Evolutionary conservation across 2,329 filamentous ascomycete genomes (phyloP), one percentile per base, ranked within the genome.

Genomic region (Dryadomyces quercus-mongolicae): DNA sequence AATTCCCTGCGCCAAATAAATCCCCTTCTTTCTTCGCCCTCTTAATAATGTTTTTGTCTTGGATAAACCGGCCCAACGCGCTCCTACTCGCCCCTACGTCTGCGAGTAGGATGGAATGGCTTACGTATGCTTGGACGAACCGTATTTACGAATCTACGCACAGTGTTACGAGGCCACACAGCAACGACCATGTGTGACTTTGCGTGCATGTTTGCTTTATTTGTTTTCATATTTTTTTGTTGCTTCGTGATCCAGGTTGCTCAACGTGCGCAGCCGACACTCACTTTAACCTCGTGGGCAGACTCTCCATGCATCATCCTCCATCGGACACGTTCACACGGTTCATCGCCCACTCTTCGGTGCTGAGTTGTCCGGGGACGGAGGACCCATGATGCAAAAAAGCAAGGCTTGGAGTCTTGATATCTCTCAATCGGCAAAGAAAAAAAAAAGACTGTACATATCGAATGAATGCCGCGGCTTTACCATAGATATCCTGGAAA

Each of bases 201-300:
- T 47, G 53, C 21, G 47, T 52, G 45, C 54, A 40, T 52, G 43
- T 25, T 5, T 51, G 34, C 54, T 60, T 54, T 55, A 58, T 57
- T 57, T 57, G 61, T 62, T 61, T 52, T 51, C 10, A 58, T 63
- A 64, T 63, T 58, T 62, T 63, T 60, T 53, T 54, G 56, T 48
- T 55, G 56, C 53, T 57, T 51, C 54, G 48, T 44, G 36, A 48
- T 53, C 47, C 40, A 65, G 69, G 71, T 67, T 73, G 74, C 81
- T 85, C 81, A 74, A 84, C 81, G 78, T 79, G 71, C 70, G 71
- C 70, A 61, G 71, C 74, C 74, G 67, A 76, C 72, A 74, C 75
- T 81, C 74, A 81, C 81, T 85, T 85, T 82, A 85, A 85, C 81
- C 81, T 84, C 80, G 75, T 82, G 78, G 76, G 70, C 40, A 45